These are phyloP conservation scores for Phlebiopsis gigantea DNA, from an alignment of 768 basidiomycete genomes.

Conservation along the genomic window DNA sequence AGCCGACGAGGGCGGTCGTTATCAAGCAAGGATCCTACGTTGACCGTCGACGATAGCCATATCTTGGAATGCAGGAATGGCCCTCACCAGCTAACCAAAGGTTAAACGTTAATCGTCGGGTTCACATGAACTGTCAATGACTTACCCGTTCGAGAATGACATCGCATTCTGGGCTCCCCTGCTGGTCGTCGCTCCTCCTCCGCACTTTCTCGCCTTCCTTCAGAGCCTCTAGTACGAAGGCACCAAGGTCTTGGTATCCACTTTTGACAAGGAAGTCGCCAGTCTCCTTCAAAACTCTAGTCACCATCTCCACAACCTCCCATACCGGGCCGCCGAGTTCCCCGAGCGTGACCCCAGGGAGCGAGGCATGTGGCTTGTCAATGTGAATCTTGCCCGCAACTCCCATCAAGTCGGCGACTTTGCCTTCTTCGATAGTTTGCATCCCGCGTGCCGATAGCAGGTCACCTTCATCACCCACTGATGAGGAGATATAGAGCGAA, in stretches of 20 bases:
- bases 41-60: constrained; percentile 61
- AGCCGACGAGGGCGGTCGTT: constrained; percentile 3
- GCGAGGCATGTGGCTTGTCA: constrained; percentile 63
- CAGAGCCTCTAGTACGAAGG: constrained; percentile 67
- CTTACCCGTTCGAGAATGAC: constrained; percentile 22
- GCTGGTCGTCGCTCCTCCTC: not conserved
- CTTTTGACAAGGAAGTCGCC: constrained; percentile 53
- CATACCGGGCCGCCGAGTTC: constrained; percentile 71
- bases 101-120: constrained; percentile 5
- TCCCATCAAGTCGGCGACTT: constrained; percentile 70
- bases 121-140: not conserved
- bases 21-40: constrained; percentile 37
- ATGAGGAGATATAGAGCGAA: constrained; percentile 64
- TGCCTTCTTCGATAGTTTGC: constrained; percentile 41
- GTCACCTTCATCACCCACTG: constrained; percentile 46
- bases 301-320: constrained; percentile 67
- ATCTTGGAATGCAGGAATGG: constrained; percentile 80
- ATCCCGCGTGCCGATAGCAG: constrained; percentile 67
- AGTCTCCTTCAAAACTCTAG: constrained; percentile 62
- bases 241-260: constrained; percentile 68
- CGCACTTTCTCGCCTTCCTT: constrained; percentile 35
- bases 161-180: constrained; percentile 17
- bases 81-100: constrained; percentile 56
- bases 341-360: constrained; percentile 69
- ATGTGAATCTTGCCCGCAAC: constrained; percentile 50